Evolutionary conservation across 1,139 yeast genomes (phyloP), one percentile per base, ranked within the genome.

Genomic region (Candida sp.): DNA sequence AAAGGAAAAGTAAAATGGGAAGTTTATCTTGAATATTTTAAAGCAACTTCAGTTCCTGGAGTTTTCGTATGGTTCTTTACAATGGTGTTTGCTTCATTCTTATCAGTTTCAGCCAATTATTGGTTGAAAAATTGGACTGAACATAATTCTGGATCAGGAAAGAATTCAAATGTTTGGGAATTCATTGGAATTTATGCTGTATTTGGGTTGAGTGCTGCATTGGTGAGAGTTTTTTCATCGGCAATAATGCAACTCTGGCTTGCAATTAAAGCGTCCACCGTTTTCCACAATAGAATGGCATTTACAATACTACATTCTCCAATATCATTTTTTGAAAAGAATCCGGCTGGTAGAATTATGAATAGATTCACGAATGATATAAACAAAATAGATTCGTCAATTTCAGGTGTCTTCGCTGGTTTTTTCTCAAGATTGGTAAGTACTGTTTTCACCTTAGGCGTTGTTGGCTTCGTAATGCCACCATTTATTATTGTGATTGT

Each of bases 361-460:
- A 65, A 65, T 46, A 53, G 71, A 40, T 66, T 63, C 46, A 53
- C 69, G 4, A 63, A 63, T 42, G 68, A 67, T 46, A 58, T 66
- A 21, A 58, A 59, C 33, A 53, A 51, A 22, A 55, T 66, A 39
- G 73, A 52, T 38, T 51, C 49, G 50, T 47, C 60, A 51, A 45
- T 53, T 57, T 46, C 72, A 60, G 49, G 54, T 6, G 57, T 60
- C 1, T 54, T 66, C 36, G 53, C 55, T 32, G 52, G 57, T 5
- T 56, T 81, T 45, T 71, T 79, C 49, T 59, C 65, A 15, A 66
- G 75, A 1, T 43, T 64, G 4, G 54, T 77, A 33, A 70, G 66
- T 40, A 75, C 84, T 1, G 19, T 71, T 0, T 66, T 79, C 46
- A 80, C 84, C 0, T 60, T 82, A 34, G 61, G 67, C 1, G 71